Evolutionary conservation across 2,329 filamentous ascomycete genomes (phyloP), one percentile per base, ranked within the genome.

Genomic region (Byssoonygena ceratinophila): DNA sequence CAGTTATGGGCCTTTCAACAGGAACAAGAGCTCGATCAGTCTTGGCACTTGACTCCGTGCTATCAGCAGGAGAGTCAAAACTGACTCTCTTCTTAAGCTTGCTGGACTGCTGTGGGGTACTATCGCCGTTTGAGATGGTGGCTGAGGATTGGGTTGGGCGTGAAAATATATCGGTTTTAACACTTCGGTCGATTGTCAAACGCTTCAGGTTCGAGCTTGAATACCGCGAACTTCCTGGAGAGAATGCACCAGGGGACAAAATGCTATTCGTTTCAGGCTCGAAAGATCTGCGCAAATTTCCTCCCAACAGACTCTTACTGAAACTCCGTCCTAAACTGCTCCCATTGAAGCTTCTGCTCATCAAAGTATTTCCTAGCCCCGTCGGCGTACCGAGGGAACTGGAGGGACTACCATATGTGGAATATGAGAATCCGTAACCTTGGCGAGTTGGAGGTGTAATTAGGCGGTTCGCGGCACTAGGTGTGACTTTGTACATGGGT

Each of bases 361-460:
- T 68, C 32, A 90, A 68, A 63, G 82, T 89, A 63, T 80, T 81
- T 22, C 80, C 79, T 48, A 85, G 71, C 16, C 76, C 76, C 34
- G 80, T 82, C 4, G 87, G 85, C 5, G 85, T 85, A 66, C 83
- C 87, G 40, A 79, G 74, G 34, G 74, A 77, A 63, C 83, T 77
- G 3, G 84, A 81, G 4, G 91, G 89, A 1, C 85, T 90, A 41
- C 87, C 88, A 61, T 94, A 95, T 1, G 84, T 89, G 58, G 89
- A 94, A 70, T 96, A 96, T 1, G 85, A 89, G 66, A 96, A 94
- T 2, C 91, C 91, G 64, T 87, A 96, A 4, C 87, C 88, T 52
- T 71, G 72, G 52, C 85, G 80, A 71, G 88, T 91, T 60, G 89
- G 86, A 0, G 90, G 89, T 0, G 89, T 95, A 27, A 83, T 79